phyloP scores from a whole-genome alignment of 2,329 filamentous ascomycete species.

The Cordyceps javanica region DNA sequence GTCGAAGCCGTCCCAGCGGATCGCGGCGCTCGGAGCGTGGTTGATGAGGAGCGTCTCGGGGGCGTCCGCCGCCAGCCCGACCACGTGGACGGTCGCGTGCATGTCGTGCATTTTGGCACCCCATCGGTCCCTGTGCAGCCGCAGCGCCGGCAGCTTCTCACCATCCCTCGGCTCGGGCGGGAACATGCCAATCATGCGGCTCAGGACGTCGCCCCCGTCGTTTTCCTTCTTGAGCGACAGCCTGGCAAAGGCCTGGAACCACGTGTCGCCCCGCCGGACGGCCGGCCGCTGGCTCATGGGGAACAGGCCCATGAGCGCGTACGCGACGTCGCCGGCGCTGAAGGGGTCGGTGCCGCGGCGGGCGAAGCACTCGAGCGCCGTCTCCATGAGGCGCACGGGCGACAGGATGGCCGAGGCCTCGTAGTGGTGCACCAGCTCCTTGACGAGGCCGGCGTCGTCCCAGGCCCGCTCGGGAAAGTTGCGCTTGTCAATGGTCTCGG shows the following conservation, averaged over 20 bases:
- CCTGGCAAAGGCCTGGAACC: constrained; percentile 41
- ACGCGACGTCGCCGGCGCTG: constrained; percentile 34
- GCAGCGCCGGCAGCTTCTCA: constrained; percentile 29
- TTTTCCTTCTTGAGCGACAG: constrained; percentile 41
- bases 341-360: constrained; percentile 30
- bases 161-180: constrained; percentile 25
- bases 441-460: constrained; percentile 31
- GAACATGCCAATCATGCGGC: constrained; percentile 37
- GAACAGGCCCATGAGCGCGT: constrained; percentile 39
- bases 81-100: constrained; percentile 33
- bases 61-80: constrained; percentile 28
- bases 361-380: constrained; percentile 28
- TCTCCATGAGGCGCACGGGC: constrained; percentile 33
- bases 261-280: constrained; percentile 32
- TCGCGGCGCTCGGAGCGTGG: constrained; percentile 26
- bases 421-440: constrained; percentile 40
- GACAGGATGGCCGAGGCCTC: constrained; percentile 34
- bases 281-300: constrained; percentile 30
- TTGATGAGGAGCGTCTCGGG: constrained; percentile 36
- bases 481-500: constrained; percentile 34
- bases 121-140: constrained; percentile 35
- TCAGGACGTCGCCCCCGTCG: constrained; percentile 37
- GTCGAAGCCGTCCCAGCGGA: constrained; percentile 32
- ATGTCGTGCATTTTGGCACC: constrained; percentile 39
- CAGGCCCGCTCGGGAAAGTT: constrained; percentile 34